Percentiles rank a stretch among this genome's conserved stretches.
phyloP scores from a whole-genome alignment of 2,329 filamentous ascomycete genomes.

The Cercospora sojina region DNA sequence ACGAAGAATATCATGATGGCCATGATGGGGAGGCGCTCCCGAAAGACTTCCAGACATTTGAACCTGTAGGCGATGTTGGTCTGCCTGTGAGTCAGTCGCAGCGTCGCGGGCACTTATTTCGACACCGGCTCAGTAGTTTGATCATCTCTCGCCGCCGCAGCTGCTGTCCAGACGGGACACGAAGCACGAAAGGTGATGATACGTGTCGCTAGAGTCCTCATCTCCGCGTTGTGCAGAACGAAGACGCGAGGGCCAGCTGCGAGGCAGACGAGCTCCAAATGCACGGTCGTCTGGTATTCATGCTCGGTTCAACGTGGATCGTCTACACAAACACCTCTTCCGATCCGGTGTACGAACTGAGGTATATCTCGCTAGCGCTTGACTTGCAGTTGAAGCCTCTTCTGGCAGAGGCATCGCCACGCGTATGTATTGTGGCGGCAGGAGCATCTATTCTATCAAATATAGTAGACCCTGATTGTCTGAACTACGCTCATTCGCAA shows the following conservation, averaged over 20 bases:
- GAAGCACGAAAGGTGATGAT: no score
- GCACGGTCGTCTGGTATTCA: not conserved
- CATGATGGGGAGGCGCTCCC: not conserved
- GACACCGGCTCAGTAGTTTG: no score
- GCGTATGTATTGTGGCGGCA: not conserved
- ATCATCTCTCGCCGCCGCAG: no score
- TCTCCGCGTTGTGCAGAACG: no score
- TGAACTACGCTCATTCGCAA: not conserved
- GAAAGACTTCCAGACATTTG: not conserved
- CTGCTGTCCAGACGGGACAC: no score
- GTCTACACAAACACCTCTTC: not conserved
- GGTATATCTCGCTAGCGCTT: not conserved
- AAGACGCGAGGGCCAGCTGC: no score
- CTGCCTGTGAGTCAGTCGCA: no score
- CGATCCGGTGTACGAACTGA: not conserved
- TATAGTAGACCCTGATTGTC: not conserved
- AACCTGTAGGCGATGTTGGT: not conserved
- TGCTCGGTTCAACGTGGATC: not conserved
- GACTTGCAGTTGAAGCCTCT: not conserved
- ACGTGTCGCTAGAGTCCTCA: no score
- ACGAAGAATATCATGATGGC: not conserved
- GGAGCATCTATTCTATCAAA: not conserved
- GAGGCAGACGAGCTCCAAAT: no score
- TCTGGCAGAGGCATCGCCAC: not conserved
- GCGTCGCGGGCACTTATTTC: no score